phyloP scores from a whole-genome alignment of 441 rosid genomes.

The Croton setiger region DNA sequence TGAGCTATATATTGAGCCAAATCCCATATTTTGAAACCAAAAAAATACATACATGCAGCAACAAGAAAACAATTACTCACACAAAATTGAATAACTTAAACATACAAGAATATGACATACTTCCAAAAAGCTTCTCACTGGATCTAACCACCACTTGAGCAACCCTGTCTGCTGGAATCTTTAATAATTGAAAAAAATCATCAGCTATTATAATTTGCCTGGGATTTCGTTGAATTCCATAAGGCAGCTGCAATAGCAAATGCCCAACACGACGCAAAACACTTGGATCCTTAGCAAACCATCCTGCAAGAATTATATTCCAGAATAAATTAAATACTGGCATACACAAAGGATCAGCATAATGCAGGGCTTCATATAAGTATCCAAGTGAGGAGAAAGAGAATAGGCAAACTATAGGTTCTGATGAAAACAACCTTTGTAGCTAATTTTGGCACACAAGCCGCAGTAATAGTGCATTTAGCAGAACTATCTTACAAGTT shows the following conservation, averaged over 20 bases:
- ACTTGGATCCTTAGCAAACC: constrained; percentile 88
- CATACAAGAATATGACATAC: constrained; percentile 43
- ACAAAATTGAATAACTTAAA: constrained; percentile 3
- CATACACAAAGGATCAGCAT: background rate
- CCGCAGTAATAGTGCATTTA: background rate
- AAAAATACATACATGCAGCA: background rate
- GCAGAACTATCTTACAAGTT: background rate
- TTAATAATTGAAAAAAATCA: constrained; percentile 74
- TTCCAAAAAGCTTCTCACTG: constrained; percentile 84
- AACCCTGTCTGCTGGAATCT: constrained; percentile 68
- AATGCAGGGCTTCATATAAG: background rate
- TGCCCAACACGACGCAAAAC: constrained; percentile 84
- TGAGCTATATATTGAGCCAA: constrained; percentile 18
- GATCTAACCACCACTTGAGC: constrained; percentile 71
- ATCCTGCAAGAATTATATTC: constrained; percentile 51
- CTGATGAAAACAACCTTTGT: background rate
- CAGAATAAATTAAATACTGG: constrained; percentile 5
- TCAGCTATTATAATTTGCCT: constrained; percentile 87
- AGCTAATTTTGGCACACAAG: background rate
- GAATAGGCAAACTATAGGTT: background rate
- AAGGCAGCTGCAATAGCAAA: constrained; percentile 85
- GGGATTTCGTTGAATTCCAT: constrained; percentile 71
- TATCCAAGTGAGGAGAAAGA: background rate
- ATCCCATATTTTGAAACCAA: background rate
- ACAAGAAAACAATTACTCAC: constrained; percentile 8